phyloP scores from a whole-genome alignment of 2,329 filamentous ascomycete genomes.

The Alternaria sp. region DNA sequence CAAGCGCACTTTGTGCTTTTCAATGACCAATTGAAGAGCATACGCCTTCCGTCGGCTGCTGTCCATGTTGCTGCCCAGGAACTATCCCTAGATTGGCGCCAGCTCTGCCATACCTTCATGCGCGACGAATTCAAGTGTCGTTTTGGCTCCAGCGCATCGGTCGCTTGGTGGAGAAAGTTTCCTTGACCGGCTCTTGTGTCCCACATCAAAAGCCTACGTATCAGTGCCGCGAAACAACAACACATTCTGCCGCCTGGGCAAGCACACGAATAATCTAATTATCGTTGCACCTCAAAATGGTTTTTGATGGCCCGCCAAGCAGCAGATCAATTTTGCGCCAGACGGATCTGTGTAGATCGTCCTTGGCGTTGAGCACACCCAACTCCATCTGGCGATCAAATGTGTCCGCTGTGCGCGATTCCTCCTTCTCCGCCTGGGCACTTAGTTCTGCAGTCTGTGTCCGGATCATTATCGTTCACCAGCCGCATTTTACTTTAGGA shows the following conservation, averaged over 20 bases:
- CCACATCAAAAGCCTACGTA: background rate
- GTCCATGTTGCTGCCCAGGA: slow-evolving; percentile 21
- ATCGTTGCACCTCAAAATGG: slow-evolving; percentile 5
- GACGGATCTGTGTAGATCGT: slow-evolving; percentile 22
- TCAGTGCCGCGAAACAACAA: slow-evolving; percentile 4
- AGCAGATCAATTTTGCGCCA: slow-evolving; percentile 23
- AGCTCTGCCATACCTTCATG: slow-evolving; percentile 25
- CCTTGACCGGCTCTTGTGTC: slow-evolving; percentile 3
- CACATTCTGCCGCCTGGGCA: slow-evolving; percentile 19
- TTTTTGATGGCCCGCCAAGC: slow-evolving; percentile 14
- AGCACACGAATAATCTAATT: slow-evolving; percentile 9
- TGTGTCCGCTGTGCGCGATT: slow-evolving; percentile 13
- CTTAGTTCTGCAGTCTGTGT: slow-evolving; percentile 7
- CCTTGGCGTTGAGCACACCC: slow-evolving; percentile 24
- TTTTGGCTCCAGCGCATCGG: slow-evolving; percentile 14
- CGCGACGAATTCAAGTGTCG: slow-evolving; percentile 25
- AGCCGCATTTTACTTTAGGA: background rate
- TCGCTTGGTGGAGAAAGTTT: slow-evolving; percentile 21
- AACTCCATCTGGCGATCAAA: slow-evolving; percentile 13
- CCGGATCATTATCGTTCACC: slow-evolving; percentile 10
- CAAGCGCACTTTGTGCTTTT: slow-evolving; percentile 29
- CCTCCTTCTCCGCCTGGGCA: slow-evolving; percentile 21
- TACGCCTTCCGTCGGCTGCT: slow-evolving; percentile 22
- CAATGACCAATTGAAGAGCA: slow-evolving; percentile 23
- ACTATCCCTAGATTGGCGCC: slow-evolving; percentile 29